Conservation (phyloP, 148 eudicot genomes). For the Camellia sinensis region DNA sequence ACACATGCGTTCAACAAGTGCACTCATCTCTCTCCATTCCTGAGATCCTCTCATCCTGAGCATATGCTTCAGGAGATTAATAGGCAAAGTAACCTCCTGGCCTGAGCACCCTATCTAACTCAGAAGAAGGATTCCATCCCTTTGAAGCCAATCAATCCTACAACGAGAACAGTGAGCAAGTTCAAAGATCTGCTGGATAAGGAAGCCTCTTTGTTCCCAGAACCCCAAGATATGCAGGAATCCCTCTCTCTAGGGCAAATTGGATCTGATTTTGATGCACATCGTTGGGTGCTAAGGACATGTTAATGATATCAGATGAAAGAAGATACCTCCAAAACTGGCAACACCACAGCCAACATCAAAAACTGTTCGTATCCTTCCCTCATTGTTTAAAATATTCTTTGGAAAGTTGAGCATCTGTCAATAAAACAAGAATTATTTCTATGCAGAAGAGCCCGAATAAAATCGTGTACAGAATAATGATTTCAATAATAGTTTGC, state of each 20-base stretch:
- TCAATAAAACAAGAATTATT: constrained; percentile 16
- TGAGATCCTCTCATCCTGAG: constrained; percentile 98
- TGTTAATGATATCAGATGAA: constrained; percentile 71
- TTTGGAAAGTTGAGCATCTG: constrained; percentile 97
- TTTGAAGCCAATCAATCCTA: constrained; percentile 99
- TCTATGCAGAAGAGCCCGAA: not conserved
- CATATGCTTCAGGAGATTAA: constrained; percentile 99
- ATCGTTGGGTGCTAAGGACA: constrained; percentile 98
- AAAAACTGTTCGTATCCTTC: constrained; percentile 81
- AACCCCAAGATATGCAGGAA: constrained; percentile 97
- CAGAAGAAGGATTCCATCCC: constrained; percentile 97
- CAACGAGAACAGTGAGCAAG: constrained; percentile 98
- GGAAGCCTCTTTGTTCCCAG: constrained; percentile 98
- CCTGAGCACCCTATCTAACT: constrained; percentile 83
- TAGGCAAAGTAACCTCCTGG: constrained; percentile 99
- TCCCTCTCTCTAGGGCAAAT: constrained; percentile 98
- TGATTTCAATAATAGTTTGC: not conserved
- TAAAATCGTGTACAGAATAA: not conserved
- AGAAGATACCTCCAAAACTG: constrained; percentile 98
- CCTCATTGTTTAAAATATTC: constrained; percentile 62
- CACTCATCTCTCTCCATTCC: constrained; percentile 96
- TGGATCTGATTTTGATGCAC: constrained; percentile 99
- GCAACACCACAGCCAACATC: constrained; percentile 99
- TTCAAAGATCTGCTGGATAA: constrained; percentile 94
- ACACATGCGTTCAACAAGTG: constrained; percentile 96